Percentiles rank a stretch among this genome's conserved stretches.
Evolutionary conservation across 805 yeast species (phyloP).

Genomic region (Suhomyces xylopsoci): DNA sequence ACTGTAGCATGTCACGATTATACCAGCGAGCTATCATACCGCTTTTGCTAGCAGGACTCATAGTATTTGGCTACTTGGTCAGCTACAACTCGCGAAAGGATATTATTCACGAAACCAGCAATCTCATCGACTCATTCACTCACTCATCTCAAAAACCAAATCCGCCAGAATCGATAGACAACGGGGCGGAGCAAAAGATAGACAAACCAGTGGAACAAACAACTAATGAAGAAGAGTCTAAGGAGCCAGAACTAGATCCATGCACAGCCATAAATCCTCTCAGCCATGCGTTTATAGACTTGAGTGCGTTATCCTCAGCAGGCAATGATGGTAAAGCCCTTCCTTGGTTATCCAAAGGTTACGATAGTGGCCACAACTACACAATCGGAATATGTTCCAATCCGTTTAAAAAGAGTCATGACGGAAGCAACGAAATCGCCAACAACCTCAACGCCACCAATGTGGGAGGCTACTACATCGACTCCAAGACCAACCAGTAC

Average conservation of each 20-base stretch:
- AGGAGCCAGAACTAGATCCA: slow-evolving; percentile 20
- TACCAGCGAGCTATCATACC: slow-evolving; percentile 7
- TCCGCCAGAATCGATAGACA: neutral
- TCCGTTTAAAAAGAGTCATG: slow-evolving; percentile 42
- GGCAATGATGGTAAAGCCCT: slow-evolving; percentile 44
- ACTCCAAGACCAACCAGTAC: slow-evolving; percentile 32
- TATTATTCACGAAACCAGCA: neutral
- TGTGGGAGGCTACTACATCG: slow-evolving; percentile 43
- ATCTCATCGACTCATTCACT: slow-evolving; percentile 7
- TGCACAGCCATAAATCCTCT: slow-evolving; percentile 39
- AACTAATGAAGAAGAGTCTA: slow-evolving; percentile 1
- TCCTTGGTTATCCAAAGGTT: slow-evolving; percentile 67
- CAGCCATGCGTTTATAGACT: slow-evolving; percentile 49
- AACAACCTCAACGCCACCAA: slow-evolving; percentile 39
- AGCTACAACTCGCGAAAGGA: neutral
- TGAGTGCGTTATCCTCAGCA: slow-evolving; percentile 48
- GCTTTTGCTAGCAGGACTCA: neutral
- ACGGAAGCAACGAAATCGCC: slow-evolving; percentile 39
- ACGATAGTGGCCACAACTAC: slow-evolving; percentile 68
- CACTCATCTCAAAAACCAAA: slow-evolving; percentile 6
- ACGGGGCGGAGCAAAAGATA: neutral
- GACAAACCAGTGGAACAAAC: neutral
- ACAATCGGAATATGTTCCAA: slow-evolving; percentile 52
- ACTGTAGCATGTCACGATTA: neutral
- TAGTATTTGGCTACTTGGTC: slow-evolving; percentile 1